Percentiles rank a stretch among this genome's conserved stretches.
These are phyloP conservation scores for Cercospora sp. DNA, from an alignment of 2,329 filamentous ascomycete genomes.

Conservation along the genomic window DNA sequence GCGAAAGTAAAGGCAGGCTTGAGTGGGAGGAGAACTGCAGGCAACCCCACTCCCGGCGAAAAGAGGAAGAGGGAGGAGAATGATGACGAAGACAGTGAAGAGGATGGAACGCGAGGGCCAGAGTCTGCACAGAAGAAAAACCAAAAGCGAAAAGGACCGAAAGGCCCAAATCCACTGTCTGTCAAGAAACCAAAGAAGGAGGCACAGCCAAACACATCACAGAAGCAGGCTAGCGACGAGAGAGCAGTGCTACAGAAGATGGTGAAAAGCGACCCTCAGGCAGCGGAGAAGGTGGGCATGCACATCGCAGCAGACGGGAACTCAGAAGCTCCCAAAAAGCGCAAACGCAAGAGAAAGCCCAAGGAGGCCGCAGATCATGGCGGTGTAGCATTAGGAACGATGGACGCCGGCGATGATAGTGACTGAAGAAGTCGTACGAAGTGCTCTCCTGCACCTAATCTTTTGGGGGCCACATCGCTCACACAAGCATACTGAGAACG, in stretches of 20 bases:
- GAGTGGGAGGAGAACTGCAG: constrained; percentile 38
- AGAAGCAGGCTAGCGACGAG: constrained; percentile 28
- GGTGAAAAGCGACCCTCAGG: constrained; percentile 34
- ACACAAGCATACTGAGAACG: background rate
- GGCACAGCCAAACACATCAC: constrained; percentile 13
- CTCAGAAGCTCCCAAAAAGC: constrained; percentile 23
- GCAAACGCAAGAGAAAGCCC: constrained; percentile 29
- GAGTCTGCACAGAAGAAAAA: constrained; percentile 52
- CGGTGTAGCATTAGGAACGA: constrained; percentile 2
- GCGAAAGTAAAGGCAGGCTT: constrained; percentile 72
- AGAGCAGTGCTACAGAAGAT: constrained; percentile 27
- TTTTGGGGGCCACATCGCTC: background rate
- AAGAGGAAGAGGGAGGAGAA: constrained; percentile 37
- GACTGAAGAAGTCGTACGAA: background rate
- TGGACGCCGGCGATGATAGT: constrained; percentile 3
- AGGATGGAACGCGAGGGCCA: constrained; percentile 25
- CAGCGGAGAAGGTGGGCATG: constrained; percentile 26
- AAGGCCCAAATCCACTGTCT: constrained; percentile 70
- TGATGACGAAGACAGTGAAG: constrained; percentile 32
- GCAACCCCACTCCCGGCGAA: constrained; percentile 20
- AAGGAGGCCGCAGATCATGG: constrained; percentile 21
- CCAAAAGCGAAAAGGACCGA: constrained; percentile 61
- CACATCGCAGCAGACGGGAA: constrained; percentile 3
- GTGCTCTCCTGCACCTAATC: background rate
- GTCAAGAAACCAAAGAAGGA: constrained; percentile 68